These are phyloP conservation scores for Hyphopichia wangnamkhiaoensis DNA, from an alignment of 1,139 yeast genomes.

Conservation along the genomic window DNA sequence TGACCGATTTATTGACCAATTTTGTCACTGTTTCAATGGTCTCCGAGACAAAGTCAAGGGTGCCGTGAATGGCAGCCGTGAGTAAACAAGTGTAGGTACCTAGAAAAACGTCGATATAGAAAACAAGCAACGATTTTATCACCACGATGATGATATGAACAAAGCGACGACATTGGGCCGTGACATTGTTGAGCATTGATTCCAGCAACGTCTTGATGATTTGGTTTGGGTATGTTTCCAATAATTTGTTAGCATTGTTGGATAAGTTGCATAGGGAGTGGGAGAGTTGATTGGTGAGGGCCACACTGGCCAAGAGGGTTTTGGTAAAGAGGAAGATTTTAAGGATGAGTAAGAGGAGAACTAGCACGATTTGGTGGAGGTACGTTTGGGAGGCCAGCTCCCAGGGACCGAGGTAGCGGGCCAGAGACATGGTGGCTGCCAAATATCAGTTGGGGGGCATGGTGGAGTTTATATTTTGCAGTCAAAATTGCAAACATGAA, in stretches of 20 bases:
- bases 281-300: slow-evolving; percentile 32
- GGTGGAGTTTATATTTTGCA: slow-evolving; percentile 1
- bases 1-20: slow-evolving; percentile 62
- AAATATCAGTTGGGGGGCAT: not conserved
- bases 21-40: slow-evolving; percentile 63
- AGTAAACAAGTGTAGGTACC: slow-evolving; percentile 88
- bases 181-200: too few species aligned
- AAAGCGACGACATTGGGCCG: slow-evolving; percentile 27
- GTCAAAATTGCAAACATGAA: slow-evolving; percentile 5
- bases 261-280: slow-evolving; percentile 43
- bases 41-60: slow-evolving; percentile 72
- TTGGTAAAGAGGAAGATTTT: slow-evolving; percentile 51
- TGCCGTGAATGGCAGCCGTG: slow-evolving; percentile 70
- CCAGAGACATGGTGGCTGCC: not conserved
- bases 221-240: slow-evolving; percentile 56
- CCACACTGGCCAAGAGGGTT: slow-evolving; percentile 41
- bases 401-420: slow-evolving; percentile 1
- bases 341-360: slow-evolving; percentile 44
- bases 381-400: slow-evolving; percentile 1
- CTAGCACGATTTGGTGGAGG: slow-evolving; percentile 4
- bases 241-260: slow-evolving; percentile 41
- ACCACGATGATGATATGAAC: slow-evolving; percentile 50
- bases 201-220: slow-evolving; percentile 46
- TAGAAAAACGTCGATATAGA: slow-evolving; percentile 67
- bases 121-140: slow-evolving; percentile 59